These are phyloP conservation scores for Neopestalotiopsis sp. DNA, from an alignment of 2,329 filamentous ascomycete genomes.

Conservation along the genomic window DNA sequence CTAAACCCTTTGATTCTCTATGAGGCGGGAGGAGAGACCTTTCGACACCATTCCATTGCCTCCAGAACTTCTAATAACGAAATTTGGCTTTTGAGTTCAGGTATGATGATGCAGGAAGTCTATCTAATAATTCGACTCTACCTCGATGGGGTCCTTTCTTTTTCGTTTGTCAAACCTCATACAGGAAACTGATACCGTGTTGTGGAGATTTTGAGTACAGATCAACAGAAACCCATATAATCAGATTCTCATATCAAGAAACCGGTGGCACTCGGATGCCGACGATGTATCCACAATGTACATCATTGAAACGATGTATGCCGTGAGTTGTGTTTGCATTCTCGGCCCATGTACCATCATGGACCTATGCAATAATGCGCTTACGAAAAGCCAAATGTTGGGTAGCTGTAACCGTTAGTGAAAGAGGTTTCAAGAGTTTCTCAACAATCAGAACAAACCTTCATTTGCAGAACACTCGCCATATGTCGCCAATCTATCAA, in stretches of 20 bases:
- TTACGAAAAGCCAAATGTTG: conserved; percentile 3
- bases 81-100: not conserved
- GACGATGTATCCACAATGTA: not conserved
- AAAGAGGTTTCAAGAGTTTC: not conserved
- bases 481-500: not conserved
- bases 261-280: not conserved
- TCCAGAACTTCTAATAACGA: not conserved
- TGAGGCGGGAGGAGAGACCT: not conserved
- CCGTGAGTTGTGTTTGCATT: conserved; percentile 3
- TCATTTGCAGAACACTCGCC: not conserved
- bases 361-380: not conserved
- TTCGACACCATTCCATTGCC: not conserved
- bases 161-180: not conserved
- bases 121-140: not conserved
- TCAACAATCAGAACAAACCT: not conserved
- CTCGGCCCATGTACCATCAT: conserved; percentile 2
- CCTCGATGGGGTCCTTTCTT: not conserved
- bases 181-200: not conserved
- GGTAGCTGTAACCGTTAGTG: not conserved
- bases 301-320: conserved; percentile 2
- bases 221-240: not conserved
- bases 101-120: not conserved
- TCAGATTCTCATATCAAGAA: conserved; percentile 1
- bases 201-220: too few relatives aligned
- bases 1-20: not conserved